Conservation (phyloP, 1,139 yeast genomes). For the Casaregolazyma suthepensis region DNA sequence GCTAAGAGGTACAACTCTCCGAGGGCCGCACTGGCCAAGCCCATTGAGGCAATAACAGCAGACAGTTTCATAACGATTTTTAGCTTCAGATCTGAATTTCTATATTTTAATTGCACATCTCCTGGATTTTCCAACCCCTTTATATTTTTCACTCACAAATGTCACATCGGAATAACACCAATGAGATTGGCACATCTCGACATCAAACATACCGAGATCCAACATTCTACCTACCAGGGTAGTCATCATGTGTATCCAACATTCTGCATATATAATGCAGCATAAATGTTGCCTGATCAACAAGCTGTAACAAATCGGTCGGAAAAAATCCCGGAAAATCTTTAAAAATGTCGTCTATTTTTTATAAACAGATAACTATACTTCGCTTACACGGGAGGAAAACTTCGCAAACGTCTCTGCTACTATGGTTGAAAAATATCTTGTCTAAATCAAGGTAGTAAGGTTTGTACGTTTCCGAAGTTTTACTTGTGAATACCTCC, state of each 20-base stretch:
- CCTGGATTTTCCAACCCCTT: neutral
- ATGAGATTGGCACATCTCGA: neutral
- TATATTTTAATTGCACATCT: no score
- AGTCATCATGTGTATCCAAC: neutral
- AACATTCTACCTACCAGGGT: no score
- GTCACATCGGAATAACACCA: no score
- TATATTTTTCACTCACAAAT: neutral
- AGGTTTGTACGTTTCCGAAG: neutral
- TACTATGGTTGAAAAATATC: neutral
- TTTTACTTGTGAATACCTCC: neutral
- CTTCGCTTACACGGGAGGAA: neutral
- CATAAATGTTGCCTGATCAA: neutral
- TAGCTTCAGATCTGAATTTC: neutral
- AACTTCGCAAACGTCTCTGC: neutral
- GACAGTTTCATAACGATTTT: slow-evolving; percentile 2
- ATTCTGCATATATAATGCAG: neutral
- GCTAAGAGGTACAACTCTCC: neutral
- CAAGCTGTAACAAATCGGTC: neutral
- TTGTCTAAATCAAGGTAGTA: neutral
- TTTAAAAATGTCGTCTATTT: neutral
- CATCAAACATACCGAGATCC: neutral
- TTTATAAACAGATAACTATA: neutral
- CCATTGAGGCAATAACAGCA: neutral
- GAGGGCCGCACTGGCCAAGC: neutral
- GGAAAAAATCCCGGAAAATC: neutral